Evolutionary conservation across 108 stramenopile genomes (phyloP), one percentile per base, ranked within the genome.

Genomic region (Skeletonema potamos): DNA sequence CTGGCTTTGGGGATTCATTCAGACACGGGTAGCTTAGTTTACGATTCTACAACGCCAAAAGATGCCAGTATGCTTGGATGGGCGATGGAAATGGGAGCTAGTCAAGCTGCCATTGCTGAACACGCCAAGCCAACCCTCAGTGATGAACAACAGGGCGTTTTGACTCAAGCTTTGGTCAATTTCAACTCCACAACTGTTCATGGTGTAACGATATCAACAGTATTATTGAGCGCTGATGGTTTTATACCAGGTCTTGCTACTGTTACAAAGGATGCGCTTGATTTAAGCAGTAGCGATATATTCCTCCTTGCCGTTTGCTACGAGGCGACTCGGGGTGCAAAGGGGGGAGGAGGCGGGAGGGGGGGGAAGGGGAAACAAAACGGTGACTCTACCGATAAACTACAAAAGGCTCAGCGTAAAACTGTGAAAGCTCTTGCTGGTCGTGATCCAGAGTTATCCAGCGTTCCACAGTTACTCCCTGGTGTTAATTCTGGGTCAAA

Each of bases 21-120:
- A 17, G 96, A 97, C 82, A 97, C 96, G n/a, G 96, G 96, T 10
- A 88, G 87, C 57, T 79, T 97, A 57, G 87, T 92, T 63, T 97
- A 87, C 73, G 96, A 97, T 81, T 92, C 92, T 12, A 95, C 96
- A 60, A 96, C 96, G 18, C 84, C 94, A 41, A 88, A 95, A 65
- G 96, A 97, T 67, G 96, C 92, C 8, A 67, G 36, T 36, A 93
- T 96, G 22, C 68, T 97, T 33, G 93, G 92, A 18, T 97, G 96
- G 96, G 81, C 90, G 27, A 92, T 97, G 94, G 82, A 84, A 41
- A 84, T 87, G 73, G 96, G 96, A n/a, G 93, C 93, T 26, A 92
- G 90, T 76, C 96, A 97, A 72, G 73, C 88, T 20, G 97, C 94
- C 11, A 95, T 97, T 75, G 95, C 97, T 9, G 97, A 97, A 77